Conservation (phyloP, 2,329 filamentous ascomycete genomes). For the Calonectria multiphialidica region DNA sequence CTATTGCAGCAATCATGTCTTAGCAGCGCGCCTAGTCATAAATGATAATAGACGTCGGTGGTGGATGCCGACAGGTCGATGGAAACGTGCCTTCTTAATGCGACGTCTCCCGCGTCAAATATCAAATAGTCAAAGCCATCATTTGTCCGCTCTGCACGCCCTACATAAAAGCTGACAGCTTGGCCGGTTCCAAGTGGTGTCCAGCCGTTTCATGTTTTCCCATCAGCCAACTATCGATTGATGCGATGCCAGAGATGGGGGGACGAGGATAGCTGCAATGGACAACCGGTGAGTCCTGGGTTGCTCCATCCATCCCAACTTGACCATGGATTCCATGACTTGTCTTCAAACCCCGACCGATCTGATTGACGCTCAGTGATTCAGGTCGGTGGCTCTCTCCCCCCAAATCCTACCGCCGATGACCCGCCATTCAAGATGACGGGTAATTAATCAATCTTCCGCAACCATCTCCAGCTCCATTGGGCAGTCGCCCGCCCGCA, state of each 20-base stretch:
- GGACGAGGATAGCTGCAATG: slow-evolving; percentile 14
- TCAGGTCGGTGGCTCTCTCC: slow-evolving; percentile 8
- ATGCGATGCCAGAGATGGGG: neutral
- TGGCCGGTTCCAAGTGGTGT: slow-evolving; percentile 16
- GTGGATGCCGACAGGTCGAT: slow-evolving; percentile 33
- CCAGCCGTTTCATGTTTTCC: slow-evolving; percentile 23
- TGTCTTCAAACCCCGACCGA: neutral
- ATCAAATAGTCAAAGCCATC: slow-evolving; percentile 12
- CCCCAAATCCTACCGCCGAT: neutral
- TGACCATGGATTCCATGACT: slow-evolving; percentile 14
- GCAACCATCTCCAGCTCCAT: slow-evolving; percentile 8
- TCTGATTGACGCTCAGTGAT: slow-evolving; percentile 10
- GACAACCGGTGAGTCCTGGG: slow-evolving; percentile 17
- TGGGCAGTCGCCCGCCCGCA: slow-evolving; percentile 2
- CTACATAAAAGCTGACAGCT: slow-evolving; percentile 23
- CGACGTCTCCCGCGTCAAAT: slow-evolving; percentile 34
- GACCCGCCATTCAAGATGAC: slow-evolving; percentile 3
- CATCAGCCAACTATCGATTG: slow-evolving; percentile 6
- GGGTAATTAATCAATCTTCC: slow-evolving; percentile 15
- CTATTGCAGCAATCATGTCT: slow-evolving; percentile 8
- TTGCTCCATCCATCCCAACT: slow-evolving; percentile 1
- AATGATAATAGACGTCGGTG: slow-evolving; percentile 17
- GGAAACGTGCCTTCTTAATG: slow-evolving; percentile 38
- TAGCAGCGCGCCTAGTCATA: slow-evolving; percentile 11
- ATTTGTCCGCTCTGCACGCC: slow-evolving; percentile 23